These are phyloP conservation scores for Hemileia vastatrix DNA, from an alignment of 1,284 basidiomycete species.

Conservation along the genomic window DNA sequence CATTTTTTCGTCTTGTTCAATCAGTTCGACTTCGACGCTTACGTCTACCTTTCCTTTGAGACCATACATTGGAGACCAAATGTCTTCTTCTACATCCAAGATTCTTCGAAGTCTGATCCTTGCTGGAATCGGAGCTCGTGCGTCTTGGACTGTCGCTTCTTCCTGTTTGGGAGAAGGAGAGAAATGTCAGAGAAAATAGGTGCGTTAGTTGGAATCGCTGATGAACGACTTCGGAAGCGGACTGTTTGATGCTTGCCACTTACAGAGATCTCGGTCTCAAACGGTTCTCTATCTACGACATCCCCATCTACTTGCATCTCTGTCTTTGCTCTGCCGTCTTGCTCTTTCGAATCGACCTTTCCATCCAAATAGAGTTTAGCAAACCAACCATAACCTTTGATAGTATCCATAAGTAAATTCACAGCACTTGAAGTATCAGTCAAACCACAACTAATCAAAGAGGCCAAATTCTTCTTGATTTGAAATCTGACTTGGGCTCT, in stretches of 20 bases:
- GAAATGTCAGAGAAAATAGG: conserved; percentile 1
- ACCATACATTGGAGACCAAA: conserved; percentile 89
- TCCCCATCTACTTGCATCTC: background rate
- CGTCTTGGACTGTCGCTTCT: conserved; percentile 57
- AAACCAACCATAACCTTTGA: conserved; percentile 34
- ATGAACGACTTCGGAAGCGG: no score
- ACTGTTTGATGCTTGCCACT: background rate
- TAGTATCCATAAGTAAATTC: conserved; percentile 26
- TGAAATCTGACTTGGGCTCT: conserved; percentile 30
- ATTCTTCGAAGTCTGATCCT: conserved; percentile 58
- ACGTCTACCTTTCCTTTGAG: conserved; percentile 93
- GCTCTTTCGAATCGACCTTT: conserved; percentile 13
- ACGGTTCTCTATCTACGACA: background rate
- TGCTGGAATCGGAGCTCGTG: conserved; percentile 51
- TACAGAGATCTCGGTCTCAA: background rate
- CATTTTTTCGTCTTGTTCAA: conserved; percentile 43
- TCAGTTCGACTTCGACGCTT: conserved; percentile 62
- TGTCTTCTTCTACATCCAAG: conserved; percentile 88
- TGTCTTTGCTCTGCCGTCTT: background rate
- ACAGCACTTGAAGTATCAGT: conserved; percentile 25
- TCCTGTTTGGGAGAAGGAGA: conserved; percentile 46
- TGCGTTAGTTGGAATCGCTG: conserved; percentile 8
- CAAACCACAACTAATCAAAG: conserved; percentile 30
- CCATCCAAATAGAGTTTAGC: conserved; percentile 29
- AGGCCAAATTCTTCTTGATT: conserved; percentile 29